Evolutionary conservation across 176 grass and related monocot species (phyloP), one percentile per base, ranked within the genome.

Genomic region (Secale cereale): DNA sequence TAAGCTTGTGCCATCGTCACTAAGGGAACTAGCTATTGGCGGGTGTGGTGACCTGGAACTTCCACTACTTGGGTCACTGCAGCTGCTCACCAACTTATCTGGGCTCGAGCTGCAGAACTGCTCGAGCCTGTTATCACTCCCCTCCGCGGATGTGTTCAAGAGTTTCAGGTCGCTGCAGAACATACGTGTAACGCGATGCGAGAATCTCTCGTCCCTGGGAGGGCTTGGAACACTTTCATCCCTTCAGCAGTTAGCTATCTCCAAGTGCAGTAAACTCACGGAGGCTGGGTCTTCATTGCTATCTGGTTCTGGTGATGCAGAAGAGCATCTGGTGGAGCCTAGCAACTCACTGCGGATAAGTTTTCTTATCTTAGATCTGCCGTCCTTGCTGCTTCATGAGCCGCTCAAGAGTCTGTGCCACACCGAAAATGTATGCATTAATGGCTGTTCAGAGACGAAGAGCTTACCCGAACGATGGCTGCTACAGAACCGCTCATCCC

Each of bases 101-200:
- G 0, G 0, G 0, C 14, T 85, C 5, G 0, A 0, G 1, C 29
- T 88, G n/a, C 0, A 0, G 0, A 9, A 48, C 10, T 81, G 76
- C 39, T 37, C 22, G 6, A 59, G 41, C n/a, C 12, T 85, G 11
- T 19, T 59, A 3, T 59, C 25, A 1, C 74, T 89, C 15, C 82
- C 82, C 10, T 67, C 28, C 4, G 36, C 17, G 10, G 76, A 76
- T 36, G 66, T 52, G 0, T 81, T 45, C 12, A 16, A 48, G 10
- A 66, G 28, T 9, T 1, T 81, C 3, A 23, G 11, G 6, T 67
- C 27, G 0, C 16, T 65, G 9, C 0, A 0, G 1, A 0, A 0
- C 5, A 22, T 80, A 0, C 0, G 0, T 0, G 9, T 64, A 10
- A 1, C 0, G 0, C 0, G 3, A 20, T 79, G 77, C 4, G 8